Conservation (phyloP, 805 yeast genomes). For the Nakazawaea peltata region DNA sequence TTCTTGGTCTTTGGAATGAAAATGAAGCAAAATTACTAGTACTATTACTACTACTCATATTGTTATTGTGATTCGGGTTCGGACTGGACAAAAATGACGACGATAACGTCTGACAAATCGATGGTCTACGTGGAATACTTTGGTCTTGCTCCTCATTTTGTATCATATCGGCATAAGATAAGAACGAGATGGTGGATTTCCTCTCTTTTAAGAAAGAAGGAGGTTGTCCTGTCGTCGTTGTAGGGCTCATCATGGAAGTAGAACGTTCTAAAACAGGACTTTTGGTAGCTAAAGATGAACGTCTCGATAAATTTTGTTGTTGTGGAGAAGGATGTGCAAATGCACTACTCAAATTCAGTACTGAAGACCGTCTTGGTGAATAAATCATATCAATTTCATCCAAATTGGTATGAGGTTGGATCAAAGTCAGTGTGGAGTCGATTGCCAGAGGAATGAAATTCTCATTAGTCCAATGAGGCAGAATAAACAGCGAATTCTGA, state of each 20-base stretch:
- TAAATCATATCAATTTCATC: constrained; percentile 42
- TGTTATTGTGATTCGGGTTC: too few species aligned
- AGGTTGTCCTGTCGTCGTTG: too few species aligned
- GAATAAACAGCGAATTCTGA: constrained; percentile 20
- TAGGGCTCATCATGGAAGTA: constrained; percentile 7
- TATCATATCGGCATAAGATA: constrained; percentile 75
- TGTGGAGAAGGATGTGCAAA: constrained; percentile 10
- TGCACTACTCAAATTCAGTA: constrained; percentile 37
- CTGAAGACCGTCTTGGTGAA: constrained; percentile 43
- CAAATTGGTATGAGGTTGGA: constrained; percentile 30
- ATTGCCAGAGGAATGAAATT: constrained; percentile 50
- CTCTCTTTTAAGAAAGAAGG: constrained; percentile 13
- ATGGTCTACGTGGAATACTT: constrained; percentile 49
- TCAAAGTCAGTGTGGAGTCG: constrained; percentile 38
- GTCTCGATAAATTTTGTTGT: constrained; percentile 2
- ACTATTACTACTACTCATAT: not conserved
- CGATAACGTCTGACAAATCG: constrained; percentile 34
- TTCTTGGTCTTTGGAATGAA: constrained; percentile 17
- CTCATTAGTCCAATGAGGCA: constrained; percentile 33
- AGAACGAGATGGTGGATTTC: constrained; percentile 40
- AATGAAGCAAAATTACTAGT: too few species aligned
- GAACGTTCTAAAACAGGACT: constrained; percentile 10
- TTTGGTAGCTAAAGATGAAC: constrained; percentile 6
- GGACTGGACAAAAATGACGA: constrained; percentile 16
- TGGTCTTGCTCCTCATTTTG: constrained; percentile 50